Percentiles rank a stretch among this genome's conserved stretches.
These are phyloP conservation scores for Pseudocercospora ulei DNA, from an alignment of 2,329 filamentous ascomycete genomes.

Conservation along the genomic window DNA sequence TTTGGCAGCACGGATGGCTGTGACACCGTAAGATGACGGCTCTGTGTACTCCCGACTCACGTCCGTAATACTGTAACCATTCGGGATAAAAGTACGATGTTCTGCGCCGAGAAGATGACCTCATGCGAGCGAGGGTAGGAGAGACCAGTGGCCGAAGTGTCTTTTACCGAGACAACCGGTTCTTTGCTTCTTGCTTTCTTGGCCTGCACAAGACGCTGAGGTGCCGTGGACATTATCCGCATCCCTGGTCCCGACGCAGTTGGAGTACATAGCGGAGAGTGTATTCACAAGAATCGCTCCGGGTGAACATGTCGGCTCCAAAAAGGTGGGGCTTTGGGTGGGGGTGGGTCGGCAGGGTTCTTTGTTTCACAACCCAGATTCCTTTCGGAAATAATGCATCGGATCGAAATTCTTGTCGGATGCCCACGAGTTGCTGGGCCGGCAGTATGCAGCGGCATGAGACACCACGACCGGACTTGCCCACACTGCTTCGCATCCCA, in stretches of 20 bases:
- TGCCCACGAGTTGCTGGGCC: not conserved
- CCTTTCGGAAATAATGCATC: not conserved
- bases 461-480: not conserved
- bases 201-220: not conserved
- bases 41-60: no score
- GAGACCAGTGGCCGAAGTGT: not conserved
- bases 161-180: conserved; percentile 5
- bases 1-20: conserved; percentile 1
- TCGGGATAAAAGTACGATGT: not conserved
- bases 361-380: conserved; percentile 6
- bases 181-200: not conserved
- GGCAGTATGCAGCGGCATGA: conserved; percentile 1
- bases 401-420: no score
- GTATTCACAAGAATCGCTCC: no score
- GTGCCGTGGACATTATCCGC: not conserved
- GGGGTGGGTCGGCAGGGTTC: no score
- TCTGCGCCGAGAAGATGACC: conserved; percentile 2
- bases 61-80: not conserved
- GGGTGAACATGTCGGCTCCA: no score
- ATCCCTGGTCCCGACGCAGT: no score
- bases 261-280: no score
- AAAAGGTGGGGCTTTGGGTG: no score
- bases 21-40: conserved; percentile 2
- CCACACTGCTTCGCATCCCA: not conserved
- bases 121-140: conserved; percentile 5